Evolutionary conservation across 2,329 filamentous ascomycete genomes (phyloP).

Genomic region (Trichoderma sp.): DNA sequence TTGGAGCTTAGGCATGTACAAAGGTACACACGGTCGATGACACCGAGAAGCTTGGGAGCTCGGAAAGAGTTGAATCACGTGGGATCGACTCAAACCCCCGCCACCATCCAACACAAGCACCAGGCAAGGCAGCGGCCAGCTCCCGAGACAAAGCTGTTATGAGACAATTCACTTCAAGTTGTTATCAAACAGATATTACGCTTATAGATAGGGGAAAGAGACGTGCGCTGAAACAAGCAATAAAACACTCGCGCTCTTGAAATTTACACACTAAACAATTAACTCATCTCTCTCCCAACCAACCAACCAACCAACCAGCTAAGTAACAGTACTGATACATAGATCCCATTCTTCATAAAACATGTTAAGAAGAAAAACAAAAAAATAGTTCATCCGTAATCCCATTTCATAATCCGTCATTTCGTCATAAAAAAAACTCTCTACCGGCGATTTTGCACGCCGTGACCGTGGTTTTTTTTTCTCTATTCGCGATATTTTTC

Average conservation of each 20-base stretch:
- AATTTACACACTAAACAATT: slow-evolving; percentile 12
- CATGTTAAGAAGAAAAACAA: neutral
- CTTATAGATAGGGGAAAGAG: neutral
- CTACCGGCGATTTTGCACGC: slow-evolving; percentile 23
- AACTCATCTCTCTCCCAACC: neutral
- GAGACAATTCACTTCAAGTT: neutral
- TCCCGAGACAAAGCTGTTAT: neutral
- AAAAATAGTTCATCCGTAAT: slow-evolving; percentile 17
- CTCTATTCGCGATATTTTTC: slow-evolving; percentile 26
- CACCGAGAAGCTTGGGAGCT: neutral
- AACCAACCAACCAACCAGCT: neutral
- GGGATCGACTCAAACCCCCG: slow-evolving; percentile 12
- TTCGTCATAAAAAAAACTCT: slow-evolving; percentile 23
- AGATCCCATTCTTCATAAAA: neutral
- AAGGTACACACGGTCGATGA: neutral
- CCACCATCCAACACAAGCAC: neutral
- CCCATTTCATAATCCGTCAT: slow-evolving; percentile 25
- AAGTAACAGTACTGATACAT: slow-evolving; percentile 15
- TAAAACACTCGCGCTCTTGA: neutral
- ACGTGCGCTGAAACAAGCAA: neutral
- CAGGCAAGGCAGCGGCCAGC: neutral
- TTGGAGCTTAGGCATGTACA: neutral
- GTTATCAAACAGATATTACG: neutral
- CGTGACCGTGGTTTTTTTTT: slow-evolving; percentile 22
- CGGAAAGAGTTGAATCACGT: slow-evolving; percentile 15